phyloP scores from a whole-genome alignment of 352 stramenopile genomes.

The Thalassiosira mediterranea region DNA sequence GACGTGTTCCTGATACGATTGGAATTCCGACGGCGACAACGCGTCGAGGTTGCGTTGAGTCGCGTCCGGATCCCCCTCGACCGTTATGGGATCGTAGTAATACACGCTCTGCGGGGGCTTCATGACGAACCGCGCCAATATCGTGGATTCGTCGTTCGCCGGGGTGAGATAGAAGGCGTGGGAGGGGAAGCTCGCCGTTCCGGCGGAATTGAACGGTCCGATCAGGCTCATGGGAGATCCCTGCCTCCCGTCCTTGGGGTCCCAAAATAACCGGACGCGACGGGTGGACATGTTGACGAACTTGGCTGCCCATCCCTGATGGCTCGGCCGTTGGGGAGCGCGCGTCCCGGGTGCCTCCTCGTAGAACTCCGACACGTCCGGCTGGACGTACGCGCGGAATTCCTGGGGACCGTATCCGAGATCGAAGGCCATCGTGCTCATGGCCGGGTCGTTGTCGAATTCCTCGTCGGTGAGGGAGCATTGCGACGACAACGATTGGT shows the following conservation, averaged over 20 bases:
- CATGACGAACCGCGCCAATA: slow-evolving; percentile 45
- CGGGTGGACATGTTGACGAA: slow-evolving; percentile 69
- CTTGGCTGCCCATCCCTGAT: slow-evolving; percentile 68
- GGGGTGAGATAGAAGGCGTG: slow-evolving; percentile 65
- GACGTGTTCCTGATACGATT: slow-evolving; percentile 59
- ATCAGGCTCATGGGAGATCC: slow-evolving; percentile 54
- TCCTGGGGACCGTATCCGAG: slow-evolving; percentile 50
- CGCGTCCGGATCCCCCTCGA: slow-evolving; percentile 53
- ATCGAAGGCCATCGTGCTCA: slow-evolving; percentile 45
- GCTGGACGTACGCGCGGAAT: slow-evolving; percentile 64
- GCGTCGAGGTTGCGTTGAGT: slow-evolving; percentile 59
- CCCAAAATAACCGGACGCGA: slow-evolving; percentile 59
- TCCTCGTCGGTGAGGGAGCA: slow-evolving; percentile 57
- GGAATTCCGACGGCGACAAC: slow-evolving; percentile 35
- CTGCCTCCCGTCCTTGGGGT: slow-evolving; percentile 28
- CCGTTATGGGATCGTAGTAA: slow-evolving; percentile 64
- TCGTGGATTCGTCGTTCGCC: slow-evolving; percentile 17
- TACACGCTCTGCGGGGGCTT: slow-evolving; percentile 50
- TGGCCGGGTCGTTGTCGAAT: slow-evolving; percentile 38
- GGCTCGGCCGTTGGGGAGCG: slow-evolving; percentile 14
- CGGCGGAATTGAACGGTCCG: slow-evolving; percentile 54
- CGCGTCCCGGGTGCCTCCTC: slow-evolving; percentile 35
- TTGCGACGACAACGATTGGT: background rate
- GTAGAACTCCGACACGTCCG: slow-evolving; percentile 74
- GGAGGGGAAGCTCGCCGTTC: slow-evolving; percentile 60